Base-by-base conservation (phyloP, 2,329 filamentous ascomycete species). In the Dothiorella sarmentorum region DNA sequence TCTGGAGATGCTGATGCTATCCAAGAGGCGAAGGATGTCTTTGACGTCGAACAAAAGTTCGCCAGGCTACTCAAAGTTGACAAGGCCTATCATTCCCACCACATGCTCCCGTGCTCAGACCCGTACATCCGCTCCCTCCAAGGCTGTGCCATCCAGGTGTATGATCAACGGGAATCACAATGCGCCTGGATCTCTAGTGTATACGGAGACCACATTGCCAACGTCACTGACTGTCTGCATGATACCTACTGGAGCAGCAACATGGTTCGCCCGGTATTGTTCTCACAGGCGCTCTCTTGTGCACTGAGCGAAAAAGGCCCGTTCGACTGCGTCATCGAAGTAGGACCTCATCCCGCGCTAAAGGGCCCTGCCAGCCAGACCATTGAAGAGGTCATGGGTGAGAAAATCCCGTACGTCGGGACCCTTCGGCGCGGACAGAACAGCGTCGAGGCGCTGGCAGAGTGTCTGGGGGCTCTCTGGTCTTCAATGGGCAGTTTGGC, bases 291-390 rank as follows among this genome's bases (percentile, higher is more conserved):
- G 1, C 40, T 80, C 0, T 42, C 61, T n/a, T 20, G 56, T 2
- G 62, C 73, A 0, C 13, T 73, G 0, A 20, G 63, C 2, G 43
- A 61, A 3, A 44, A 45, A 13, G 65, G 65, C 0, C 53, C 63
- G 0, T 69, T 75, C 26, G 71, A 76, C 45, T 67, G 73, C 9
- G 71, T 65, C n/a, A 64, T 80, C 3, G 79, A 80, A 57, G 63
- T 80, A 6, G 78, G 78, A 0, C 75, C 78, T 1, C 78, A 80
- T 60, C 73, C 78, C 0, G 72, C 75, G 3, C 68, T 81, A 6
- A 76, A 75, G 61, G 71, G 71, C 0, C 77, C 78, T 0, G 68
- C 71, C 0, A 65, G 60, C 2, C 69, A 77, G 55, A 76, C 67
- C 1, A 64, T 76, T 27, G 65, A 69, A n/a, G 27, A 17, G 4